Conservation (phyloP, 1,139 yeast genomes). For the Kurtzmaniella natalensis region DNA sequence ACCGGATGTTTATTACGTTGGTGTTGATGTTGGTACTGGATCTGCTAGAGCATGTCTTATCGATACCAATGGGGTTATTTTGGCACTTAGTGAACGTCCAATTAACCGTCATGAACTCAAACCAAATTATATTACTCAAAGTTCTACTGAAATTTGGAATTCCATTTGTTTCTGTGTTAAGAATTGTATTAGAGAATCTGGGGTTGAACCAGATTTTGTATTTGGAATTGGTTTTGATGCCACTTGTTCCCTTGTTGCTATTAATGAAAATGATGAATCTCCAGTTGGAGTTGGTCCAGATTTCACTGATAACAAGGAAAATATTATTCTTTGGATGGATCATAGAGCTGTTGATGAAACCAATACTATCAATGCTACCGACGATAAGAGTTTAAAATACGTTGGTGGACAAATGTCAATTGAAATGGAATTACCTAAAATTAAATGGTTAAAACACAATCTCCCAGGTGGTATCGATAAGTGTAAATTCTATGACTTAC, state of each 20-base stretch:
- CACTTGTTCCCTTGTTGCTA: slow-evolving; percentile 87
- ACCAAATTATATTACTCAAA: slow-evolving; percentile 73
- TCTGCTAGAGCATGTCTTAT: slow-evolving; percentile 93
- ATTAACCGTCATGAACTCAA: slow-evolving; percentile 73
- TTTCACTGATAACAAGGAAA: slow-evolving; percentile 65
- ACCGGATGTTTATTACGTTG: slow-evolving; percentile 65
- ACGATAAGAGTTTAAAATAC: slow-evolving; percentile 74
- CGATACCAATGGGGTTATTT: slow-evolving; percentile 75
- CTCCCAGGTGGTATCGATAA: slow-evolving; percentile 62
- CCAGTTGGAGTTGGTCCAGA: slow-evolving; percentile 94
- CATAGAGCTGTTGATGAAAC: slow-evolving; percentile 94
- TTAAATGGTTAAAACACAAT: slow-evolving; percentile 90
- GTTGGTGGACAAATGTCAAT: slow-evolving; percentile 98
- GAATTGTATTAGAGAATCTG: slow-evolving; percentile 67
- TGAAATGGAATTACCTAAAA: slow-evolving; percentile 97
- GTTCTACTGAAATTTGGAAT: slow-evolving; percentile 91
- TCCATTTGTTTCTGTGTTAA: slow-evolving; percentile 81
- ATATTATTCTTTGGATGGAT: slow-evolving; percentile 96
- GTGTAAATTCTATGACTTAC: slow-evolving; percentile 85
- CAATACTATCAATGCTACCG: slow-evolving; percentile 70
- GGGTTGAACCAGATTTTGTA: slow-evolving; percentile 60
- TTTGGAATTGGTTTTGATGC: slow-evolving; percentile 96
- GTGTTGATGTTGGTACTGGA: slow-evolving; percentile 98
- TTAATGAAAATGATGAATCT: slow-evolving; percentile 57
- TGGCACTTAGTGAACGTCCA: slow-evolving; percentile 76